Evolutionary conservation across 148 eudicot species (phyloP).

Genomic region (Chenopodium berlandieri): DNA sequence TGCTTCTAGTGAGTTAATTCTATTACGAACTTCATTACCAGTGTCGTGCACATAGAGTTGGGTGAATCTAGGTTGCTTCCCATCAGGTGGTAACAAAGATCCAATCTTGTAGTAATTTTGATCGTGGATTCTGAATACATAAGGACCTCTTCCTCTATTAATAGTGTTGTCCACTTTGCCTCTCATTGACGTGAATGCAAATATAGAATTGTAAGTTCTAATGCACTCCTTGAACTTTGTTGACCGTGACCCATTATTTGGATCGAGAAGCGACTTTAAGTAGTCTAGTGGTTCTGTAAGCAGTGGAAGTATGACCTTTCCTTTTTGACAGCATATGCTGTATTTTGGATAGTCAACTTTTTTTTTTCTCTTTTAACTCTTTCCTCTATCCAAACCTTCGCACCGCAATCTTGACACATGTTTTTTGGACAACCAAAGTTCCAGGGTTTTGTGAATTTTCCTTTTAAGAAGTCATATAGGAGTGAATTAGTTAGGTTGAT

Average conservation of each 20-base stretch:
- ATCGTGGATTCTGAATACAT: neutral
- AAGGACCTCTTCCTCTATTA: neutral
- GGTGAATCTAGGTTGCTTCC: neutral
- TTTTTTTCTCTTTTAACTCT: neutral
- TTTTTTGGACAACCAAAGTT: neutral
- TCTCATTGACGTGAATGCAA: neutral
- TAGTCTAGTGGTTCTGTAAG: constrained; percentile 4
- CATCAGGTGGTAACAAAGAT: neutral
- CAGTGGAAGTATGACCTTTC: neutral
- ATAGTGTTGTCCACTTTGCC: neutral
- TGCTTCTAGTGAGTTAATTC: neutral
- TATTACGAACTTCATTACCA: neutral
- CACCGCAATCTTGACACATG: neutral
- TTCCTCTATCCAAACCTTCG: neutral
- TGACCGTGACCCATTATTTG: neutral
- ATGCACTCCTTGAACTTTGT: constrained; percentile 8
- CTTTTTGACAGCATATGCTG: constrained; percentile 23
- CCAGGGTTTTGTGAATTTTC: neutral
- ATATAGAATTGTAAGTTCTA: constrained; percentile 26
- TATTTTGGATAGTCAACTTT: neutral
- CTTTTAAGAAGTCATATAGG: neutral
- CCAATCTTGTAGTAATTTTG: neutral
- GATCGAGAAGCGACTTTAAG: neutral
- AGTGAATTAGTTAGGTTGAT: no score
- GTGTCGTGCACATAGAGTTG: neutral